phyloP scores from a whole-genome alignment of 768 basidiomycete species.

The Amanita inopinata region DNA sequence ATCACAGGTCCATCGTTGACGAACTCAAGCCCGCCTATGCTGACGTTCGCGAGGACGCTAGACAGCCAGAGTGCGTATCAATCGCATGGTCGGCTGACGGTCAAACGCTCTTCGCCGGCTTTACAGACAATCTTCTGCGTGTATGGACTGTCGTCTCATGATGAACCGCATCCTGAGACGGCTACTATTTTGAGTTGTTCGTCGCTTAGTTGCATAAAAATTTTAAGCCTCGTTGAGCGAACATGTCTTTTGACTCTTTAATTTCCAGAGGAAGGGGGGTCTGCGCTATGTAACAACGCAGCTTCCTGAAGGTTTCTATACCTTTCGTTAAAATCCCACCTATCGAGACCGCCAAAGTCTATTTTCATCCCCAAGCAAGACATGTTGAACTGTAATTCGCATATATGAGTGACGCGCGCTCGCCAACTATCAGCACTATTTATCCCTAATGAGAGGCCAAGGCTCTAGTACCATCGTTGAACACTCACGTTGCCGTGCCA shows the following conservation, averaged over 20 bases:
- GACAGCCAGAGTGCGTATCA: slow-evolving; percentile 88
- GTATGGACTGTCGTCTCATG: slow-evolving; percentile 80
- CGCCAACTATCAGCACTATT: slow-evolving; percentile 77
- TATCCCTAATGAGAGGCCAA: slow-evolving; percentile 4
- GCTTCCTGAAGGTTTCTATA: slow-evolving; percentile 39
- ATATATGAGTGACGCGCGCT: slow-evolving; percentile 56
- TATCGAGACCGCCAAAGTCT: slow-evolving; percentile 67
- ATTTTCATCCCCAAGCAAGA: slow-evolving; percentile 52
- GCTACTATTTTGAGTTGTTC: slow-evolving; percentile 15
- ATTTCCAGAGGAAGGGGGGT: background rate
- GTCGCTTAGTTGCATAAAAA: background rate
- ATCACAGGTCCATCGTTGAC: slow-evolving; percentile 86
- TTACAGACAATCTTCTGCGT: slow-evolving; percentile 89
- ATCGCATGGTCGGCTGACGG: slow-evolving; percentile 99
- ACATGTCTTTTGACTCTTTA: background rate
- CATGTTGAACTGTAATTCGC: slow-evolving; percentile 65
- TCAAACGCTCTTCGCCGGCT: slow-evolving; percentile 94
- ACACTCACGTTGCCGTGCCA: slow-evolving; percentile 67
- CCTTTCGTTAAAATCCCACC: slow-evolving; percentile 60
- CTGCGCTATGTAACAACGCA: background rate
- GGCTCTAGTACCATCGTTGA: background rate
- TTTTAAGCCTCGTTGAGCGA: background rate
- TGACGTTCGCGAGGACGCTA: slow-evolving; percentile 58
- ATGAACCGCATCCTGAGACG: slow-evolving; percentile 18
- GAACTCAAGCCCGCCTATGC: slow-evolving; percentile 95